Base-by-base conservation (phyloP, 768 basidiomycete species). In the Lactarius deliciosus region DNA sequence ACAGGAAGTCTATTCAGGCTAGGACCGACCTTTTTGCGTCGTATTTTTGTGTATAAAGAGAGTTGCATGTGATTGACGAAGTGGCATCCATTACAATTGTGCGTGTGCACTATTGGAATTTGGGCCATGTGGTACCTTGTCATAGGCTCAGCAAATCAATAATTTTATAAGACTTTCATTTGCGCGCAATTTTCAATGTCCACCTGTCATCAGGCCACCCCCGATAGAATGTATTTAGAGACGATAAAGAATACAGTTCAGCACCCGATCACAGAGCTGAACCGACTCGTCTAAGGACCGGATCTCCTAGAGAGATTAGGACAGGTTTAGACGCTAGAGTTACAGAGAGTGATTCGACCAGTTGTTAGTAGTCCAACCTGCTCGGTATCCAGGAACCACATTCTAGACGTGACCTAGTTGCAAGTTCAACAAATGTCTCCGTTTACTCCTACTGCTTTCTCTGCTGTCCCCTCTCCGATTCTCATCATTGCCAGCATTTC, bases 381-480 rank as follows among this genome's bases (percentile, higher is more conserved):
- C 55, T 50, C 20, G 53, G 20, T 18, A 18, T 64, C 56, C 43
- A 45, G 10, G n/a, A 4, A 13, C 47, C 28, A 20, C 18, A 36
- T 8, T 47, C 11, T 6, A 11, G 53, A 13, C 38, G 63, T 16
- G 32, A 38, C 45, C 5, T 1, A 8, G 30, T 41, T 47, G 20
- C 50, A n/a, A 38, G 25, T 20, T 32, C 32, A 64, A 53, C 11
- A 10, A 20, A 58, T 15, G 18, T 30, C 43, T 38, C 53, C 56
- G 40, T 45, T 53, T 45, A 30, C 25, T 28, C 58, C 64, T 20
- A 64, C 63, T 9, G 53, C 64, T 43, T 65, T 65, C 59, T 65
- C 58, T 5, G 41, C 53, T n/a, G 30, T 55, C 16, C 59, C 40
- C 41, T 22, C 40, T 15, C 9, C 20, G 25, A 11, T 20, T 25